phyloP scores from a whole-genome alignment of 2,329 filamentous ascomycete species.

The Phialophora chinensis region DNA sequence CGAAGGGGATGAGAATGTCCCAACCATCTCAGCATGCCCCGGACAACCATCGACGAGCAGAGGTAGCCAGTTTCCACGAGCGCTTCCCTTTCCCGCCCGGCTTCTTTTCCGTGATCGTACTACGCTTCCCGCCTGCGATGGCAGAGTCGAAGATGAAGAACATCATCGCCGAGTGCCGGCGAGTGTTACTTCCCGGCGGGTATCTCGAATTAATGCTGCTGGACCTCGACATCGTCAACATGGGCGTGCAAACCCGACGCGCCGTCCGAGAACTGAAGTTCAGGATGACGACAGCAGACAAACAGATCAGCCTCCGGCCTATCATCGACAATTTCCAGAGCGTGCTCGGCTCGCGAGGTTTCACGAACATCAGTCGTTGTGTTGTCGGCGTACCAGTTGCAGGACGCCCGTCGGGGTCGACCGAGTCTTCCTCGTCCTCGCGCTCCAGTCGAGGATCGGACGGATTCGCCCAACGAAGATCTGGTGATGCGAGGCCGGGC shows the following conservation, averaged over 20 bases:
- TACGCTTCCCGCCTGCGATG: slow-evolving; percentile 55
- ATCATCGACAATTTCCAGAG: slow-evolving; percentile 56
- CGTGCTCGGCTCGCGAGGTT: slow-evolving; percentile 52
- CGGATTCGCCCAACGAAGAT: slow-evolving; percentile 41
- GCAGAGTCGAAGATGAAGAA: slow-evolving; percentile 52
- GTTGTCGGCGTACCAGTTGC: slow-evolving; percentile 57
- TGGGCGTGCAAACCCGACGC: slow-evolving; percentile 54
- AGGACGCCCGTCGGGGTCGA: slow-evolving; percentile 51
- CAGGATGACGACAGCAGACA: slow-evolving; percentile 50
- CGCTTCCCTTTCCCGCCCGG: slow-evolving; percentile 55
- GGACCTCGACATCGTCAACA: slow-evolving; percentile 58
- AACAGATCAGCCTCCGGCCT: slow-evolving; percentile 54
- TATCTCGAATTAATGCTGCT: slow-evolving; percentile 57
- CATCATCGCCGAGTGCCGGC: slow-evolving; percentile 56
- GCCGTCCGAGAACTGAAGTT: slow-evolving; percentile 55
- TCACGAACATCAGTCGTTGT: slow-evolving; percentile 57
- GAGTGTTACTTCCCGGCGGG: slow-evolving; percentile 56
- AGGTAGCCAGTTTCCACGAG: slow-evolving; percentile 49
- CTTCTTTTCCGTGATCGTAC: slow-evolving; percentile 53
- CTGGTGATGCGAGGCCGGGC: slow-evolving; percentile 34
- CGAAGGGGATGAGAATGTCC: slow-evolving; percentile 32
- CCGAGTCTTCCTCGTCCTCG: slow-evolving; percentile 47
- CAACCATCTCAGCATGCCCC: slow-evolving; percentile 48
- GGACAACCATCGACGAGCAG: slow-evolving; percentile 39
- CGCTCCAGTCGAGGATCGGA: slow-evolving; percentile 43